Evolutionary conservation across 352 stramenopile species (phyloP).

Genomic region (Phytophthora cactorum): DNA sequence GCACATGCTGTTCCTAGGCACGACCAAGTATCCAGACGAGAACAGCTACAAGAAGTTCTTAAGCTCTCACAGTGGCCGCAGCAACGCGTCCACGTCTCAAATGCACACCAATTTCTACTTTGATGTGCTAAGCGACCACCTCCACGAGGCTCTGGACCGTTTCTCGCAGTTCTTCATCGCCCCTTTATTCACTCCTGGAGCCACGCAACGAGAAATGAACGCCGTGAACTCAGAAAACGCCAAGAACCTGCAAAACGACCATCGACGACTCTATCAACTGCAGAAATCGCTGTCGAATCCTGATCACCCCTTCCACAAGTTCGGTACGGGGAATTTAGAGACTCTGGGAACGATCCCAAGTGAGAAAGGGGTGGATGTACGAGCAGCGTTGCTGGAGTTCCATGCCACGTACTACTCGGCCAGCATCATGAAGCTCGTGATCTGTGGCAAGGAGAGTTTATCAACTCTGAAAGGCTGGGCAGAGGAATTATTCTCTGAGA

Average conservation of each 20-base stretch:
- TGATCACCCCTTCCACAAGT: conserved; percentile 88
- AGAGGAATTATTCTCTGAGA: conserved; percentile 73
- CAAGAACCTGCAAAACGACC: conserved; percentile 97
- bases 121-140: conserved; percentile 86
- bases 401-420: conserved; percentile 91
- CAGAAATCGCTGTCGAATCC: conserved; percentile 76
- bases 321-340: conserved; percentile 91
- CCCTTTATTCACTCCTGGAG: conserved; percentile 92
- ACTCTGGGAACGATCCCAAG: conserved; percentile 62
- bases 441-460: conserved; percentile 90
- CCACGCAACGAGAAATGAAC: conserved; percentile 95
- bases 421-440: conserved; percentile 91
- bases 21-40: conserved; percentile 95
- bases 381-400: conserved; percentile 82
- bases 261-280: conserved; percentile 83
- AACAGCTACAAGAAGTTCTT: conserved; percentile 95
- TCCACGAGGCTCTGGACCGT: conserved; percentile 92
- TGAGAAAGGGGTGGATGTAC: conserved; percentile 59
- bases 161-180: conserved; percentile 98
- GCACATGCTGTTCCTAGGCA: conserved; percentile 98
- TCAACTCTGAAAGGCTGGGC: conserved; percentile 83
- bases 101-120: conserved; percentile 99
- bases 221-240: conserved; percentile 97
- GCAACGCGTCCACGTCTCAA: conserved; percentile 96
- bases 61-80: conserved; percentile 92